Evolutionary conservation across 495 filamentous ascomycete genomes (phyloP).

Genomic region (Xylaria telfairii): DNA sequence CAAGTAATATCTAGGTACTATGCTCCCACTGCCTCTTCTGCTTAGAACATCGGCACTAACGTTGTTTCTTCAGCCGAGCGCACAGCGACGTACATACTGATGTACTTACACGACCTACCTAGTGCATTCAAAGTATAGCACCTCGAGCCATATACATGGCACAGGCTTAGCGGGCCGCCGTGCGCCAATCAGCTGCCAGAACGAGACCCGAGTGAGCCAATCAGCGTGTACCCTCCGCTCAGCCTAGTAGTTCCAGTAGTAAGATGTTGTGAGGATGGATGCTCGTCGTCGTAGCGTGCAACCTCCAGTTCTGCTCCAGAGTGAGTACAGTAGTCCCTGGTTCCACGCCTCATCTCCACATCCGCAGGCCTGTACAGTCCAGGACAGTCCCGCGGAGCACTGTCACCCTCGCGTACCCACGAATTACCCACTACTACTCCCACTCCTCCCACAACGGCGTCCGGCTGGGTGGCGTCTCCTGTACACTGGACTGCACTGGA

Average conservation of each 20-base stretch:
- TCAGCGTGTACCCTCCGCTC: neutral
- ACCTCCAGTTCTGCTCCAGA: too few relatives aligned
- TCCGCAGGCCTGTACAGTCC: neutral
- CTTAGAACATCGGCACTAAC: neutral
- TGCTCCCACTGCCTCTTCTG: neutral
- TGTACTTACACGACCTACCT: too few relatives aligned
- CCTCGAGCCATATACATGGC: too few relatives aligned
- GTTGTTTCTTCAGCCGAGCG: neutral
- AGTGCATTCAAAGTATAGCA: neutral
- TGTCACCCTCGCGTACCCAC: constrained; percentile 15
- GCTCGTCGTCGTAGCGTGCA: neutral
- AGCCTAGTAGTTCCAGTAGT: constrained; percentile 2
- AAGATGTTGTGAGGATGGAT: neutral
- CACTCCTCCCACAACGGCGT: neutral
- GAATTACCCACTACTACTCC: too few relatives aligned
- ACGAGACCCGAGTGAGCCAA: neutral
- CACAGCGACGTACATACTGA: neutral
- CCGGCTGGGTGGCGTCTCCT: constrained; percentile 10
- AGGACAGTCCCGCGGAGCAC: too few relatives aligned
- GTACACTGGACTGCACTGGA: too few relatives aligned
- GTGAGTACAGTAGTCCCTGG: too few relatives aligned
- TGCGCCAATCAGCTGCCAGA: neutral
- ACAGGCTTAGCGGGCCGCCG: neutral
- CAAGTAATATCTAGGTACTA: neutral
- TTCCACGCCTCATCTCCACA: constrained; percentile 10